These are phyloP conservation scores for Kalaharituber pfeilii DNA, from an alignment of 2,329 filamentous ascomycete genomes.

Conservation along the genomic window DNA sequence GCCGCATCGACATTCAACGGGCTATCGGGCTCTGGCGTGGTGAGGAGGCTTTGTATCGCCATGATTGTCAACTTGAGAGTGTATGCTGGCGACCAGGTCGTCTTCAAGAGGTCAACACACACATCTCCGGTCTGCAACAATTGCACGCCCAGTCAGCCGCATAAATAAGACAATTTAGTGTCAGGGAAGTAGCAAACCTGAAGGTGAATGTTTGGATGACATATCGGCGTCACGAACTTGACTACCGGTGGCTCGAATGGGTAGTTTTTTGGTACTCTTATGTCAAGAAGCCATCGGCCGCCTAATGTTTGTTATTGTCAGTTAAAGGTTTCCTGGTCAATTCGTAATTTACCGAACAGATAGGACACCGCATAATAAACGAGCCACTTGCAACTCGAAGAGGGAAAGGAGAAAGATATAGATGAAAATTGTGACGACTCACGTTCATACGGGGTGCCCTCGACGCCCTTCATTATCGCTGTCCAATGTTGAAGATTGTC, in stretches of 20 bases:
- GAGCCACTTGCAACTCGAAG: not conserved
- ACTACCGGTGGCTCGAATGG: conserved; percentile 63
- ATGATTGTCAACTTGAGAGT: conserved; percentile 59
- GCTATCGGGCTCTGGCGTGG: conserved; percentile 51
- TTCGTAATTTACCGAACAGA: not conserved
- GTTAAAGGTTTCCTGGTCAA: not conserved
- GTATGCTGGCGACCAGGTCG: conserved; percentile 72
- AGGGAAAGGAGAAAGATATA: not conserved
- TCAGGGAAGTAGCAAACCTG: conserved; percentile 25
- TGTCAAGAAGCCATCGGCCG: conserved; percentile 68
- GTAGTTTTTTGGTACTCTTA: conserved; percentile 60
- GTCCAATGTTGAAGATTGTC: conserved; percentile 22
- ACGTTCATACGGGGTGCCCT: conserved; percentile 20
- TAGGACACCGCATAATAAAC: not conserved
- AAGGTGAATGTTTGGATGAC: conserved; percentile 64
- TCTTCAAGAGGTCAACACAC: conserved; percentile 70
- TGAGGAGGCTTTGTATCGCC: conserved; percentile 52
- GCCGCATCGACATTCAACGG: conserved; percentile 68
- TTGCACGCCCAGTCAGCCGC: conserved; percentile 29
- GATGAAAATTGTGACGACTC: not conserved
- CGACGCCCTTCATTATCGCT: conserved; percentile 19
- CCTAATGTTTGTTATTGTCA: conserved; percentile 23
- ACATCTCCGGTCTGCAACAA: conserved; percentile 56
- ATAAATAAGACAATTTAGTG: not conserved
- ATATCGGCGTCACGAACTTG: conserved; percentile 63